Evolutionary conservation across 2,329 filamentous ascomycete genomes (phyloP).

Genomic region (Cytospora leucostoma): DNA sequence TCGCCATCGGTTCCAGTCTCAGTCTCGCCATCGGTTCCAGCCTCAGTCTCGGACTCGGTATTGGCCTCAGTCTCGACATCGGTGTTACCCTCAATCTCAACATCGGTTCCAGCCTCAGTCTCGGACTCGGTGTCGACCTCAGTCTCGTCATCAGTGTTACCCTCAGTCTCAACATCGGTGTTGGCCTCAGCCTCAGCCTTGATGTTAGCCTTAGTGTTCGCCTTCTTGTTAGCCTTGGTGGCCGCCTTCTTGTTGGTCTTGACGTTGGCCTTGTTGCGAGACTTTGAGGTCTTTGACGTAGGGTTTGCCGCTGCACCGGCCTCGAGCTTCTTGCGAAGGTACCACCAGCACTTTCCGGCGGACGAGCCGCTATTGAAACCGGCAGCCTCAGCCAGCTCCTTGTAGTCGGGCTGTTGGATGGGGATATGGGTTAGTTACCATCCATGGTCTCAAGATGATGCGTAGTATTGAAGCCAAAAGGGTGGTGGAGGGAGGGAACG

Average conservation of each 20-base stretch:
- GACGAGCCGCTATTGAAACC: neutral
- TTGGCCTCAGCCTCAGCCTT: neutral
- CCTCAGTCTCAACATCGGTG: neutral
- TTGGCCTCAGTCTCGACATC: too few relatives aligned
- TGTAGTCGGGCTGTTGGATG: conserved; percentile 2
- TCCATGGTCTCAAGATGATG: neutral
- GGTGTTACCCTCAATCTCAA: too few relatives aligned
- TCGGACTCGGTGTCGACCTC: neutral
- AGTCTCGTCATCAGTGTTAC: neutral
- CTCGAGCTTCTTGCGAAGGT: neutral
- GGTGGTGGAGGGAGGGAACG: neutral
- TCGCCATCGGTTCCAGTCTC: too few relatives aligned
- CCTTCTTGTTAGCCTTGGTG: neutral
- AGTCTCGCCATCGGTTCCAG: too few relatives aligned
- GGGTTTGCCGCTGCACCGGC: neutral
- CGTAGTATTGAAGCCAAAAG: neutral
- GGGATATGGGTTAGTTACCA: neutral
- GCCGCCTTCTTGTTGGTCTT: too few relatives aligned
- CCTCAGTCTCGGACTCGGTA: too few relatives aligned
- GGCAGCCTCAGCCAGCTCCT: conserved; percentile 8
- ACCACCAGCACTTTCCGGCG: neutral
- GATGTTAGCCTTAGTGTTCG: neutral
- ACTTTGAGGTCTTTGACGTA: too few relatives aligned
- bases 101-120: too few relatives aligned
- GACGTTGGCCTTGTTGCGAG: too few relatives aligned